A percentile compares a stretch with the other conserved stretches of the same genome.
phyloP scores from a whole-genome alignment of 306 rosid genomes.

The Malus asiatica region DNA sequence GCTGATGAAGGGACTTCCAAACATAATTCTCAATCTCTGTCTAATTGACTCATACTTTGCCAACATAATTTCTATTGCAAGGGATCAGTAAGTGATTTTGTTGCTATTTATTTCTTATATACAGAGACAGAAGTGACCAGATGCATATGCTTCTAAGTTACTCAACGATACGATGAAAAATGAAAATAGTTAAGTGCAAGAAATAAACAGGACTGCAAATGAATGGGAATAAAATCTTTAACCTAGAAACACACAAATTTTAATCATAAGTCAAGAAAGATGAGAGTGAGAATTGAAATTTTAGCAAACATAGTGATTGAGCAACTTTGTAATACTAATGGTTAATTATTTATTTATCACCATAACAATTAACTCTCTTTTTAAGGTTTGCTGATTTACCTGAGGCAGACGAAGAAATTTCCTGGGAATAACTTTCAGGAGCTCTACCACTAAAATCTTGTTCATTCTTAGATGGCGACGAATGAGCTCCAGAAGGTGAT shows the following conservation, averaged over 20 bases:
- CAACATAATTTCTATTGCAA: neutral
- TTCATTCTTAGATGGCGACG: slow-evolving; percentile 49
- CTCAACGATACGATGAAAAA: neutral
- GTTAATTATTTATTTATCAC: neutral
- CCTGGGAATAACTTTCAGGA: slow-evolving; percentile 41
- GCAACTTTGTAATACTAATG: neutral
- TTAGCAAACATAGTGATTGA: neutral
- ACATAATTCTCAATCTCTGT: neutral
- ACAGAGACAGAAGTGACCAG: neutral
- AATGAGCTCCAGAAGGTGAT: slow-evolving; percentile 53
- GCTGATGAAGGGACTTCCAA: neutral
- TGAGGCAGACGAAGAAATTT: slow-evolving; percentile 54
- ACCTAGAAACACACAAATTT: neutral
- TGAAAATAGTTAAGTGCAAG: neutral
- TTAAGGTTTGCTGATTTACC: slow-evolving; percentile 32
- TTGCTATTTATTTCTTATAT: neutral
- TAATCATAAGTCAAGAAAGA: neutral
- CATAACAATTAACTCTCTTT: neutral
- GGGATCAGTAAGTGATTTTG: neutral
- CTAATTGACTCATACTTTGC: neutral
- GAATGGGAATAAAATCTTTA: neutral
- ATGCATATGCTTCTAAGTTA: neutral
- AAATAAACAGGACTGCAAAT: neutral
- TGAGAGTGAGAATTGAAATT: neutral
- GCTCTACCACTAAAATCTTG: slow-evolving; percentile 34